Evolutionary conservation across 352 stramenopile species (phyloP).

Genomic region (Thalassiosira livingstoniorum): DNA sequence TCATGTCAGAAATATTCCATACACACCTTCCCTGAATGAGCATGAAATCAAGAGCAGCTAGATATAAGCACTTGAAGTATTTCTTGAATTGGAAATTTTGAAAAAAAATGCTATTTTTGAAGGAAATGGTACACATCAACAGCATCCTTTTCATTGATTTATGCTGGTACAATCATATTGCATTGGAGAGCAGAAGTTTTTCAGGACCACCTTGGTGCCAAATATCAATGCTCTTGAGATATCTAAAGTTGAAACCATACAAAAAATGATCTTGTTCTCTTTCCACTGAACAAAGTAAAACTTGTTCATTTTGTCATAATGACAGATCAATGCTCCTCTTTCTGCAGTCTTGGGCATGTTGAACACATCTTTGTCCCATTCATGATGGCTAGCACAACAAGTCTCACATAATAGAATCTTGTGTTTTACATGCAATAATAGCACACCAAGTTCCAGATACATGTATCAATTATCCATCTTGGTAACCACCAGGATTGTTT

Average conservation of each 20-base stretch:
- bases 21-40: too few relatives aligned
- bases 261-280: not conserved
- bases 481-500: not conserved
- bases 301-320: not conserved
- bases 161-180: not conserved
- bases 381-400: too few relatives aligned
- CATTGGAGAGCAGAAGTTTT: not conserved
- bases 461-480: constrained; percentile 23
- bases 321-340: not conserved
- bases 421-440: constrained; percentile 13
- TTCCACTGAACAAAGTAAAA: not conserved
- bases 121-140: too few relatives aligned
- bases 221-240: not conserved
- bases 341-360: not conserved
- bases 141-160: not conserved
- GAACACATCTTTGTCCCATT: not conserved
- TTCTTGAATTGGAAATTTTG: too few relatives aligned
- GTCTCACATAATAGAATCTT: too few relatives aligned
- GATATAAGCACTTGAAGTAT: too few relatives aligned
- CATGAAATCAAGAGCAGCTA: too few relatives aligned
- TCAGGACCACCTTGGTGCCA: not conserved
- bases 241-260: not conserved
- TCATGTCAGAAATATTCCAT: too few relatives aligned
- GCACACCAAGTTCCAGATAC: constrained; percentile 8
- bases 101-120: too few relatives aligned